Base-by-base conservation (phyloP, 192 early-diverging fungal genomes). In the Neocallimastix lanati region DNA sequence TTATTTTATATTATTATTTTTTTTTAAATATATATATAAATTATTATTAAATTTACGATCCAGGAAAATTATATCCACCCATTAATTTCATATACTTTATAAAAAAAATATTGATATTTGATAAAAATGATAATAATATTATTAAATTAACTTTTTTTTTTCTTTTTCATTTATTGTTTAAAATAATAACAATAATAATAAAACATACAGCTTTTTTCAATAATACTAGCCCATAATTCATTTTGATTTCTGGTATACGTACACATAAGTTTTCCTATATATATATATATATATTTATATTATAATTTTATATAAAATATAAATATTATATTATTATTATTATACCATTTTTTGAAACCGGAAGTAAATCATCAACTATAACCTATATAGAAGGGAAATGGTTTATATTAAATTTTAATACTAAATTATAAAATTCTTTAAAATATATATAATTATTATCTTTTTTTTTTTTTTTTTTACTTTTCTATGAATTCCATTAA, bases 31-130 rank as follows among this genome's bases (percentile, higher is more conserved):
- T 2, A 35, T 7, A 35, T 35, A 35, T 35, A 35, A 35, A 35
- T 35, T 35, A 35, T n/a, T n/a, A n/a, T n/a, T n/a, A n/a, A 33
- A 33, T 11, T 82, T 87, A 89, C 85, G 95, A 96, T 77, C 95
- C 96, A 2, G 94, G 95, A 83, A 96, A 98, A 82, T 94, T 92
- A 82, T 96, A 98, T 27, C 96, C 96, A 76, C 96, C 96, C 93
- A 94, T 95, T 1, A 96, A 83, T 84, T 98, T 98, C 90, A 96
- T 90, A 81, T 96, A 98, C 81, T 89, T 79, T 28, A 13, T 13
- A 13, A 13, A 37, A 67, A 21, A n/a, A 67, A n/a, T n/a, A 67
- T 67, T n/a, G n/a, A 67, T n/a, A 21, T n/a, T n/a, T n/a, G n/a
- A 33, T 33, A 33, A 33, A 33, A 33, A 33, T 33, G 30, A 33